phyloP scores from a whole-genome alignment of 768 basidiomycete species.

The Albatrellus ellisii region DNA sequence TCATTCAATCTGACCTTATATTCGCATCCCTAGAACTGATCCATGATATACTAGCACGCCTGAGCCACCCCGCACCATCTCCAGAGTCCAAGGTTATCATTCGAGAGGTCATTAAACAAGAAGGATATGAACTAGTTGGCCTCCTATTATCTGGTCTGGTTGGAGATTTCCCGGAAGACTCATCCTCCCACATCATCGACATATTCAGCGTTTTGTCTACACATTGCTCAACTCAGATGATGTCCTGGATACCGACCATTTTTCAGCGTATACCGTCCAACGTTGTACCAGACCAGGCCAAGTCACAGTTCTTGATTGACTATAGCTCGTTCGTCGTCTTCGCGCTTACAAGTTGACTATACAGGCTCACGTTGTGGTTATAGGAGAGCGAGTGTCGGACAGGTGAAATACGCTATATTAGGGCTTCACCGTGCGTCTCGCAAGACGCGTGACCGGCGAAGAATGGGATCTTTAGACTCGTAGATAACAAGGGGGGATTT shows the following conservation, averaged over 20 bases:
- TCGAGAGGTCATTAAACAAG: slow-evolving; percentile 44
- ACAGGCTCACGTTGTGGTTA: slow-evolving; percentile 32
- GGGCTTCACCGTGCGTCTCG: slow-evolving; percentile 59
- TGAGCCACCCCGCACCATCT: slow-evolving; percentile 47
- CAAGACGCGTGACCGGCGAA: slow-evolving; percentile 55
- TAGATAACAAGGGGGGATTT: slow-evolving; percentile 13
- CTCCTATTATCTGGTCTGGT: slow-evolving; percentile 68
- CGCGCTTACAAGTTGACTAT: slow-evolving; percentile 7
- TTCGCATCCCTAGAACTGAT: slow-evolving; percentile 77
- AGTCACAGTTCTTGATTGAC: slow-evolving; percentile 59
- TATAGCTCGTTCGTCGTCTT: slow-evolving; percentile 34
- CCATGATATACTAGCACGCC: slow-evolving; percentile 62
- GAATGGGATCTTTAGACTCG: slow-evolving; percentile 26
- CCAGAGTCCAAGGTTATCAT: slow-evolving; percentile 51
- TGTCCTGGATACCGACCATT: slow-evolving; percentile 59
- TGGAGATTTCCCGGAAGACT: slow-evolving; percentile 83
- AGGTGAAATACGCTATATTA: slow-evolving; percentile 71
- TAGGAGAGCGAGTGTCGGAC: slow-evolving; percentile 47
- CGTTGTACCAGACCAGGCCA: slow-evolving; percentile 48
- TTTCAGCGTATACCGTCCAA: slow-evolving; percentile 56
- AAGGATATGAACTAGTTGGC: slow-evolving; percentile 59
- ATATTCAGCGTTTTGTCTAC: slow-evolving; percentile 60
- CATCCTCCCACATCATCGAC: slow-evolving; percentile 54
- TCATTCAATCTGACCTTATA: slow-evolving; percentile 73
- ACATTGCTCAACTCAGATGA: slow-evolving; percentile 55